Base-by-base conservation (phyloP, 371 early-diverging fungal genomes). In the Dichotomocladium elegans region DNA sequence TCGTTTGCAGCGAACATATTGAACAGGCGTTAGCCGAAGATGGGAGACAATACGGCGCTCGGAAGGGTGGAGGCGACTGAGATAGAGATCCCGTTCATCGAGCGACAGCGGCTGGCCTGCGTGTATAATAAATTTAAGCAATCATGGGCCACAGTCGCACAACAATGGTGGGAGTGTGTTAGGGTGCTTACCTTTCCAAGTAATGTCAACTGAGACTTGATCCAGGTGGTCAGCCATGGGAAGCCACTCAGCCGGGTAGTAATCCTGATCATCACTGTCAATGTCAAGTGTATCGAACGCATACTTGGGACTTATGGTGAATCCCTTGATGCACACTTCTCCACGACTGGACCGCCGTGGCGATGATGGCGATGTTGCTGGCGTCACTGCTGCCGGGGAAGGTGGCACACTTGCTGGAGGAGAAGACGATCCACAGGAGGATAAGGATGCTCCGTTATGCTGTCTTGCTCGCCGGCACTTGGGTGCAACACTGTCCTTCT, bases 1-100 rank as follows among this genome's bases (percentile, higher is more conserved):
- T n/a, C 66, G 67, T 48, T 83, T 86, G 61, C 81, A 82, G n/a
- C 70, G 61, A 19, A 86, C 60, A 55, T 79, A 86, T 56, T 80
- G 81, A 29, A 75, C 77, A 0, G 86, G 86, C 22, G 81, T 69
- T 14, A 86, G 70, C 41, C 86, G 75, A 34, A 86, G 67, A 1
- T 79, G 79, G 19, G 86, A 84, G 33, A 82, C 80, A 58, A 82
- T 73, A 24, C 70, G 62, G 2, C 45, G 68, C 50, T 86, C 86
- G n/a, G 66, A 68, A 4, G 76, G 60, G 29, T 82, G 81, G 19
- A 86, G 68, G 26, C 56, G 64, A 15, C 63, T 56, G 30, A 53
- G 68, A 54, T 73, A 60, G 22, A 72, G 72, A 50, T 67, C 43
- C 53, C n/a, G 22, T 37, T 37, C 47, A 49, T 47, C 41, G 34